Conservation (phyloP, 1,284 basidiomycete species). For the Microbotryum lychnidis-dioicae region DNA sequence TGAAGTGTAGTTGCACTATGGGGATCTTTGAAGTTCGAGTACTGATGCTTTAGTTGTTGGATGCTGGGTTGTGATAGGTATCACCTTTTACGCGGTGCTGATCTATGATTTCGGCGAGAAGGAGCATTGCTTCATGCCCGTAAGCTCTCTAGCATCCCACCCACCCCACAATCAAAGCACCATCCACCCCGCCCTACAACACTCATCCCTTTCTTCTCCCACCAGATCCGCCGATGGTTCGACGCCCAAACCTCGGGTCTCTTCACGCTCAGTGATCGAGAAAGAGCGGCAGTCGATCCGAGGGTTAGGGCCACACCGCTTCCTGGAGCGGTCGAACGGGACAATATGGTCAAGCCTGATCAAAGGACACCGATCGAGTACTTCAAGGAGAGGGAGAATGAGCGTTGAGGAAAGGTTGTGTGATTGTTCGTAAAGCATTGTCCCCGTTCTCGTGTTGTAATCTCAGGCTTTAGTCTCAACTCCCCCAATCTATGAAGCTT, state of each 20-base stretch:
- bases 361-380: constrained; percentile 19
- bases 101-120: constrained; percentile 31
- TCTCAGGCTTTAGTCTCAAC: too few relatives aligned
- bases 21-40: not conserved
- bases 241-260: constrained; percentile 24
- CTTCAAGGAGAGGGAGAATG: constrained; percentile 22
- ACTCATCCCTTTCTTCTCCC: not conserved
- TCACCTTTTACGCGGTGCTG: constrained; percentile 29
- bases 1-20: not conserved
- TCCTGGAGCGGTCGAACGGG: not conserved
- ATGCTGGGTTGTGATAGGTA: not conserved
- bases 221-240: constrained; percentile 31
- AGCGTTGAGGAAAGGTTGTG: not conserved
- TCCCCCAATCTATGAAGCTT: too few relatives aligned
- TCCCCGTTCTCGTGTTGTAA: too few relatives aligned
- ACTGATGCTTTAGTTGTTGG: too few relatives aligned
- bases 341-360: constrained; percentile 5
- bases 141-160: not conserved
- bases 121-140: constrained; percentile 35
- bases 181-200: too few relatives aligned
- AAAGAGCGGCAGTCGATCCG: not conserved
- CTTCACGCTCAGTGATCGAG: constrained; percentile 31
- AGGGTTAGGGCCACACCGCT: too few relatives aligned
- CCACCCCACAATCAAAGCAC: too few relatives aligned
- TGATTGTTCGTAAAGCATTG: too few relatives aligned